phyloP scores from a whole-genome alignment of 2,329 filamentous ascomycete species.

The Alternaria sp. region DNA sequence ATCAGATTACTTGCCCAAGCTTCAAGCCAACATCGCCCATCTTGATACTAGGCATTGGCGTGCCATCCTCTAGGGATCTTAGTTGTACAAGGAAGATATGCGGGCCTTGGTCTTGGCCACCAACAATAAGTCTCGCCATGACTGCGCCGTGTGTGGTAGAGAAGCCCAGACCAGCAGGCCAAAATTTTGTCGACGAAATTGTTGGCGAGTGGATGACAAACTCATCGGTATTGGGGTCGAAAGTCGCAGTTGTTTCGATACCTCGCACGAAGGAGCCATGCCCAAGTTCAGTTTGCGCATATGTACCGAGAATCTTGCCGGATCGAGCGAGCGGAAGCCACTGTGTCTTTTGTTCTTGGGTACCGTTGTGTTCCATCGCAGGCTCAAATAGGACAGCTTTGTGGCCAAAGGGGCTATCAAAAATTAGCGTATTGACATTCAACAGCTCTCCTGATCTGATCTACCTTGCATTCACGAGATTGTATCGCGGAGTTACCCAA shows the following conservation, averaged over 20 bases:
- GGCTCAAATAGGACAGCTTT: conserved; percentile 26
- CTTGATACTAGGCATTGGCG: conserved; percentile 57
- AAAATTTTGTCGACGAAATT: conserved; percentile 41
- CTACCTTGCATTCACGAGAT: conserved; percentile 24
- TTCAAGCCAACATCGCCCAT: conserved; percentile 62
- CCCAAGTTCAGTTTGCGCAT: conserved; percentile 61
- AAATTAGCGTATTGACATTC: background rate
- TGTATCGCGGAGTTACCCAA: conserved; percentile 24
- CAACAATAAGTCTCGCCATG: conserved; percentile 58
- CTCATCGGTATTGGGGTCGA: conserved; percentile 53
- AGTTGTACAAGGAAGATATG: conserved; percentile 62
- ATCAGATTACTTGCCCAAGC: conserved; percentile 25
- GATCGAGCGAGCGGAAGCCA: conserved; percentile 50
- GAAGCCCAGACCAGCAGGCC: conserved; percentile 29
- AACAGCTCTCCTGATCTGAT: background rate
- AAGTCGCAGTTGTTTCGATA: conserved; percentile 58
- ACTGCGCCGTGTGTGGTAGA: conserved; percentile 50
- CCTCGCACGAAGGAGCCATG: conserved; percentile 62
- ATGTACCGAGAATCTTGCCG: conserved; percentile 55
- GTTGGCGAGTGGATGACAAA: conserved; percentile 61
- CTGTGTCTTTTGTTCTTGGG: conserved; percentile 56
- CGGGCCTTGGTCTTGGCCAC: conserved; percentile 51
- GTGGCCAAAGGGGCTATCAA: conserved; percentile 26
- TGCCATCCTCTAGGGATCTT: conserved; percentile 53
- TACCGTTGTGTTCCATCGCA: conserved; percentile 50